Evolutionary conservation across 768 basidiomycete genomes (phyloP), one percentile per base, ranked within the genome.

Genomic region (Hortiboletus campestris): DNA sequence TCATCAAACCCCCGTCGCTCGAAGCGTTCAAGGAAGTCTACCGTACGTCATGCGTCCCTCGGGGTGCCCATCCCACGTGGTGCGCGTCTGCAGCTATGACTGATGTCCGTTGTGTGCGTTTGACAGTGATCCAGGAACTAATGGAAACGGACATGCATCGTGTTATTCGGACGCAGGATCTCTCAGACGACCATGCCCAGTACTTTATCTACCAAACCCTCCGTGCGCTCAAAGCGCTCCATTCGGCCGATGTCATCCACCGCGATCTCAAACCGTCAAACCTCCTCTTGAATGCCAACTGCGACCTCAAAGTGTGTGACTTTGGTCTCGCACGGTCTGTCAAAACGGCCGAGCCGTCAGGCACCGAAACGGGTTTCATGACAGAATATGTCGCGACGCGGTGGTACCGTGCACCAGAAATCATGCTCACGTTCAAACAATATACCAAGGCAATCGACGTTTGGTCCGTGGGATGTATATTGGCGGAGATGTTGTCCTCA

Each of bases 361-460:
- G 89, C 22, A 91, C 88, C 8, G 89, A 91, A 63, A 90, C 82
- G 7, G 86, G 86, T 6, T 94, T 94, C 76, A 94, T 95, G 93
- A 96, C 93, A 2, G 91, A 94, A 84, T 96, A 95, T 67, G 97
- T 99, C 46, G 96, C 97, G 2, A 98, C 97, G 25, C 80, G 97
- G 63, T 99, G 97, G 97, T 99, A 98, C 68, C 86, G 97, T 36
- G 97, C 97, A 0, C 97, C 97, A 0, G 97, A 99, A 72, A 95
- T 99, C 76, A 99, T 99, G 97, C 80, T 99, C 49, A 97, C 94
- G 11, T 98, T 98, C 80, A 96, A 97, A 70, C 90, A 97, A 71
- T 99, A 99, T 75, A 96, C 95, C 49, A 94, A 94, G 76, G 89
- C 90, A n/a, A 91, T 92, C 59, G 90, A 92, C 63, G 81, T 92